Percentiles rank a stretch among this genome's conserved stretches.
Conservation (phyloP, 2,329 filamentous ascomycete species). For the Pyrenophora tritici-repentis region DNA sequence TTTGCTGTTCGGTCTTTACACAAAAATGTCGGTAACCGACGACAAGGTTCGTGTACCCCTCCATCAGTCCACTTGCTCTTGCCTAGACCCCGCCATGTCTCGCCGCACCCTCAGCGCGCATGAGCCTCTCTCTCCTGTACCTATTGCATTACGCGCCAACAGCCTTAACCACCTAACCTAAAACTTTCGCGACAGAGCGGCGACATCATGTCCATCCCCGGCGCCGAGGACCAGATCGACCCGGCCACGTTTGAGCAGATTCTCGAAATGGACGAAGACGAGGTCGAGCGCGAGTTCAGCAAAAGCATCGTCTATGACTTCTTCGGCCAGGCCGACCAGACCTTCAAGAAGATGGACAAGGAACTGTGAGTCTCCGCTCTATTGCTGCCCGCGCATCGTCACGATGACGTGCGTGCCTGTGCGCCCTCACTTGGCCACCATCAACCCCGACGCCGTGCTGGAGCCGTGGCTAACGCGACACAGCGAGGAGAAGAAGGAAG, state of each 20-base stretch:
- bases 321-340: slow-evolving; percentile 86
- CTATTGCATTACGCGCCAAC: slow-evolving; percentile 1
- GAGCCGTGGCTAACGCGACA: slow-evolving; percentile 13
- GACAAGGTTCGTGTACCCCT: slow-evolving; percentile 47
- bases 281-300: slow-evolving; percentile 84
- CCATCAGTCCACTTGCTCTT: slow-evolving; percentile 24
- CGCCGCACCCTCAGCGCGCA: slow-evolving; percentile 10
- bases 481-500: slow-evolving; percentile 67
- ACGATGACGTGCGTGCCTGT: background rate
- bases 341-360: slow-evolving; percentile 82
- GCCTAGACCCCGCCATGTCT: slow-evolving; percentile 20
- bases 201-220: slow-evolving; percentile 55
- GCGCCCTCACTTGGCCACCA: background rate
- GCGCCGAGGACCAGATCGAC: slow-evolving; percentile 80
- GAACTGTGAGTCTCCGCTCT: slow-evolving; percentile 69
- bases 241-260: slow-evolving; percentile 86
- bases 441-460: background rate
- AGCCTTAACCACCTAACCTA: slow-evolving; percentile 4
- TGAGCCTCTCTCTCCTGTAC: slow-evolving; percentile 1
- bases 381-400: slow-evolving; percentile 1
- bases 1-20: slow-evolving; percentile 21
- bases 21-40: slow-evolving; percentile 43
- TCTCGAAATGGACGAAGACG: slow-evolving; percentile 96
- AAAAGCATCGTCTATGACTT: slow-evolving; percentile 87
- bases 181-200: slow-evolving; percentile 26